Conservation (phyloP, 2,329 filamentous ascomycete species). For the Penicillium polonicum region DNA sequence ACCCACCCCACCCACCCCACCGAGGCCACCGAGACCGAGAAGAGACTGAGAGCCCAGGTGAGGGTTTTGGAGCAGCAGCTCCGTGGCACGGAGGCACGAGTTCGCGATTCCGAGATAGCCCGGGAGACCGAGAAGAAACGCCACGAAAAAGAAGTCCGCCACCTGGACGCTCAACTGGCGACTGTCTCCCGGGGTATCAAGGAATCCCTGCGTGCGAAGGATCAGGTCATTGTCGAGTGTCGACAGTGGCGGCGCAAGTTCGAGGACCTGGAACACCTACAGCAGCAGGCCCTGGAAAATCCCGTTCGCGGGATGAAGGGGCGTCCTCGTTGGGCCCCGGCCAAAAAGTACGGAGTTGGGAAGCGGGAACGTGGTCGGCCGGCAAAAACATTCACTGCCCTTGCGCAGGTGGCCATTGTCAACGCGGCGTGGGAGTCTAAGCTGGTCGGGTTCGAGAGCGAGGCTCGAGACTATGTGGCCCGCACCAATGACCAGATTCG, state of each 20-base stretch:
- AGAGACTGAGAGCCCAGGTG: background rate
- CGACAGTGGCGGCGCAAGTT: background rate
- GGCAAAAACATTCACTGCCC: background rate
- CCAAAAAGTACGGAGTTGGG: background rate
- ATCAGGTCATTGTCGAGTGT: background rate
- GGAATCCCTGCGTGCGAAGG: background rate
- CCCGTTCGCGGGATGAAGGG: background rate
- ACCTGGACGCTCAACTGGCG: background rate
- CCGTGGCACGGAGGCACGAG: background rate
- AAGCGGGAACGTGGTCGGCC: background rate
- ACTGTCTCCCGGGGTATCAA: background rate
- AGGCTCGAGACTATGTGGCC: background rate
- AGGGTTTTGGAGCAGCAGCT: background rate
- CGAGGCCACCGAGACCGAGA: background rate
- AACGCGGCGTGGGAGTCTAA: background rate
- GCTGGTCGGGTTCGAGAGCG: background rate
- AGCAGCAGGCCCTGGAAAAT: background rate
- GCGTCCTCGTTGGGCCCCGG: background rate
- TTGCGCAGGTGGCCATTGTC: conserved; percentile 1
- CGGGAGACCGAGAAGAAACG: background rate
- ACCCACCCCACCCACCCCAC: background rate
- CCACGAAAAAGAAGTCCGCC: background rate
- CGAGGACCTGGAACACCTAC: background rate
- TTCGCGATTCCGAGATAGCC: background rate
- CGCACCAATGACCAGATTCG: background rate